A percentile compares a stretch with the other conserved stretches of the same genome.
Evolutionary conservation across 2,329 filamentous ascomycete genomes (phyloP).

Genomic region (Beauveria australis): DNA sequence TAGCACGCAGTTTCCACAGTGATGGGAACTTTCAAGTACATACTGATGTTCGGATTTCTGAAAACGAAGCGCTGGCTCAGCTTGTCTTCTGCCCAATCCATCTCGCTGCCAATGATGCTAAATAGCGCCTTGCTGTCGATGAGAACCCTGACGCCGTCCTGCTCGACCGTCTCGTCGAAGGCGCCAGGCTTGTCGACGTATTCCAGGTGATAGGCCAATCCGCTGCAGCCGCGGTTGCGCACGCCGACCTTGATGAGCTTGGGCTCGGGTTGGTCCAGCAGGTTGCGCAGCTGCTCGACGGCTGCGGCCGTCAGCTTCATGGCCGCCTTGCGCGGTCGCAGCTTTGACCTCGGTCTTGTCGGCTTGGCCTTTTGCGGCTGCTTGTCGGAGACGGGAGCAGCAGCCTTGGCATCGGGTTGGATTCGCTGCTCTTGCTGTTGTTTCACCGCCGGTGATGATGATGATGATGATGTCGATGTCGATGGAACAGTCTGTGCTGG

Average conservation of each 20-base stretch:
- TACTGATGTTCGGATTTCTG: slow-evolving; percentile 96
- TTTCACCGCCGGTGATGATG: slow-evolving; percentile 8
- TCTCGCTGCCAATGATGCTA: slow-evolving; percentile 96
- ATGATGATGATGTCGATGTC: slow-evolving; percentile 5
- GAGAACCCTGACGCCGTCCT: slow-evolving; percentile 90
- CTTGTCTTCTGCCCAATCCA: slow-evolving; percentile 98
- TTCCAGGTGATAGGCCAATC: slow-evolving; percentile 85
- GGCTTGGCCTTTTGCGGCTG: slow-evolving; percentile 61
- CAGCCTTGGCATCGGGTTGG: slow-evolving; percentile 19
- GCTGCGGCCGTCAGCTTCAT: slow-evolving; percentile 78
- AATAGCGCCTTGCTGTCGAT: slow-evolving; percentile 97
- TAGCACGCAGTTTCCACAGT: slow-evolving; percentile 18
- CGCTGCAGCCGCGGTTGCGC: slow-evolving; percentile 88
- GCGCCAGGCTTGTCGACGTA: slow-evolving; percentile 84
- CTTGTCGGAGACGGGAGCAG: slow-evolving; percentile 47
- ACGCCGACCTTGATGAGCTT: slow-evolving; percentile 94
- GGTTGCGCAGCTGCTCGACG: slow-evolving; percentile 64
- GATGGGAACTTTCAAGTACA: slow-evolving; percentile 32
- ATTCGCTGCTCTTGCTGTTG: neutral
- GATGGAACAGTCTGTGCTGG: slow-evolving; percentile 7
- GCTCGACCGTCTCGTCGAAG: slow-evolving; percentile 89
- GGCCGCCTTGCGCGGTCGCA: slow-evolving; percentile 72
- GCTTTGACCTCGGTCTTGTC: slow-evolving; percentile 26
- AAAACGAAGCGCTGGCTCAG: slow-evolving; percentile 89
- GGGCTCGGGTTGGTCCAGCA: slow-evolving; percentile 78